phyloP scores from a whole-genome alignment of 2,329 filamentous ascomycete species.

The Aureobasidium subglaciale region DNA sequence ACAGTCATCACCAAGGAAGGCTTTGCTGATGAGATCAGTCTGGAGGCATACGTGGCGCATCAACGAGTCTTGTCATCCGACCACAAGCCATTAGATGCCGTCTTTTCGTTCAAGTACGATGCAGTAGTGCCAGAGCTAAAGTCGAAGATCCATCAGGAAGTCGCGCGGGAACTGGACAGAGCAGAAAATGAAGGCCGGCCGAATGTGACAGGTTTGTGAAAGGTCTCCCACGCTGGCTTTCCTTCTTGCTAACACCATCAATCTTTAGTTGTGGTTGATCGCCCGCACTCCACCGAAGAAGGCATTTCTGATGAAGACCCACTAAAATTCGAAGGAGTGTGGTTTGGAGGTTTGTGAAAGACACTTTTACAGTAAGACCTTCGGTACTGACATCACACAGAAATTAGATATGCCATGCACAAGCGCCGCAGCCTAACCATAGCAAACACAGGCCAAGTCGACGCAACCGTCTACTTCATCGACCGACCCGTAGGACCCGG shows the following conservation, averaged over 20 bases:
- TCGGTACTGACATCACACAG: too few relatives aligned
- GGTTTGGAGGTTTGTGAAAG: too few relatives aligned
- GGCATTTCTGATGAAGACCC: slow-evolving; percentile 35
- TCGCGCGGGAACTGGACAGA: slow-evolving; percentile 79
- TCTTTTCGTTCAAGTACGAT: slow-evolving; percentile 80
- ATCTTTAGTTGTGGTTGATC: slow-evolving; percentile 74
- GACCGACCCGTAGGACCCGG: slow-evolving; percentile 55
- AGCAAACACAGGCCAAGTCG: slow-evolving; percentile 82
- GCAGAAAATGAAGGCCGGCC: slow-evolving; percentile 88
- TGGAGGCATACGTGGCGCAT: slow-evolving; percentile 76
- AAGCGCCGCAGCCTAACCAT: slow-evolving; percentile 67
- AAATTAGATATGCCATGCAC: slow-evolving; percentile 60
- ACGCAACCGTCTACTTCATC: slow-evolving; percentile 73
- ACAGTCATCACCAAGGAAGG: slow-evolving; percentile 53
- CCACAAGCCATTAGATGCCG: slow-evolving; percentile 81
- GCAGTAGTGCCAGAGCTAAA: slow-evolving; percentile 80
- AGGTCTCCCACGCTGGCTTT: neutral
- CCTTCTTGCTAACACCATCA: neutral
- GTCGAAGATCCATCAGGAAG: slow-evolving; percentile 74
- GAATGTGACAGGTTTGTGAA: slow-evolving; percentile 35
- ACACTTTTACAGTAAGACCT: too few relatives aligned
- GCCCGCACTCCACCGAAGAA: slow-evolving; percentile 31
- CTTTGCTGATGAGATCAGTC: slow-evolving; percentile 46
- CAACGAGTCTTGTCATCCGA: slow-evolving; percentile 88
- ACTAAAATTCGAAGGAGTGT: slow-evolving; percentile 50